These are phyloP conservation scores for Aureobasidium subglaciale DNA, from an alignment of 2,329 filamentous ascomycete genomes.

Conservation along the genomic window DNA sequence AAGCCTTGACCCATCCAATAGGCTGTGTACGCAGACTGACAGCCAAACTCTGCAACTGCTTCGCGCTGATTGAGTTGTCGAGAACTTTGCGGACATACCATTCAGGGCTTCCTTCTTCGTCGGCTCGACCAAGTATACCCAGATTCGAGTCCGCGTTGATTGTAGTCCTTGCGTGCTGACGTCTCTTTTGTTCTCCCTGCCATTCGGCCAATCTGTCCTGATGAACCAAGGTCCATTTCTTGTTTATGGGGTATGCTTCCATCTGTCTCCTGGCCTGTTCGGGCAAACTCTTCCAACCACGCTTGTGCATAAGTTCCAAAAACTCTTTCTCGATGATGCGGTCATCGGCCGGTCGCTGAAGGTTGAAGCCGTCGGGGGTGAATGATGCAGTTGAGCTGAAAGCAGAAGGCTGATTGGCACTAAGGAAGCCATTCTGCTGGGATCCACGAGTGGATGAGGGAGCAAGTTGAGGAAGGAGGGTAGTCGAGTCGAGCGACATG, in stretches of 20 bases:
- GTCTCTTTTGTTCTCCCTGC: constrained; percentile 88
- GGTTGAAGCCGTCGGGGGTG: constrained; percentile 49
- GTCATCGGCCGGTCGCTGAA: constrained; percentile 72
- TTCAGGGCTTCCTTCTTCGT: constrained; percentile 92
- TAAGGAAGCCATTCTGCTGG: constrained; percentile 32
- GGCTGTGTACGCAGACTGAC: constrained; percentile 94
- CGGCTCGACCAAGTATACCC: constrained; percentile 68
- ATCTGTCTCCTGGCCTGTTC: constrained; percentile 93
- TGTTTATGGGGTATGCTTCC: constrained; percentile 85
- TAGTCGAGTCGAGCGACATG: constrained; percentile 35
- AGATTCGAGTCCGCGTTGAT: constrained; percentile 58
- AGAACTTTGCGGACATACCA: constrained; percentile 97
- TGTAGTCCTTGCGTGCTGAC: constrained; percentile 63
- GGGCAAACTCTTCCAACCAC: constrained; percentile 93
- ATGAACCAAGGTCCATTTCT: constrained; percentile 96
- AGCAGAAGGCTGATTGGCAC: constrained; percentile 37
- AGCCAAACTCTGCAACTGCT: constrained; percentile 85
- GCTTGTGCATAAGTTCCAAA: constrained; percentile 88
- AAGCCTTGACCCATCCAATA: constrained; percentile 92
- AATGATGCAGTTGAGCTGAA: constrained; percentile 45
- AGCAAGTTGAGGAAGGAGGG: constrained; percentile 32
- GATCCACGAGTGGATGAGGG: constrained; percentile 35
- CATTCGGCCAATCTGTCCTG: constrained; percentile 90
- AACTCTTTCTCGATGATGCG: constrained; percentile 86
- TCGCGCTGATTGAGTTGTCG: constrained; percentile 87